phyloP scores from a whole-genome alignment of 305 asterid species.

The Rubia tinctorum region DNA sequence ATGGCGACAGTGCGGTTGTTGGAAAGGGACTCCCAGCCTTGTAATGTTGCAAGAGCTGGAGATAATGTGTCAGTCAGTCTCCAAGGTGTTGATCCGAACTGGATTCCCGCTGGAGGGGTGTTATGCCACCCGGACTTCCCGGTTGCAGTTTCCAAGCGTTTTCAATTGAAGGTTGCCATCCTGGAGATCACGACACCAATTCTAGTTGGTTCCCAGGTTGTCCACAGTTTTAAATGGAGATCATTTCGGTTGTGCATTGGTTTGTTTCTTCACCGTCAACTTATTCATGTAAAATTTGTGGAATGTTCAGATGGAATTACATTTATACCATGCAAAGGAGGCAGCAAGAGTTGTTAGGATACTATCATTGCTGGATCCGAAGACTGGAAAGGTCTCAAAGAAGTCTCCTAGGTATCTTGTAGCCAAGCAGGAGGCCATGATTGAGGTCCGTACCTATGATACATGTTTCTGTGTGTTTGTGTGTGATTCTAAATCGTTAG shows the following conservation, averaged over 20 bases:
- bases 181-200: constrained; percentile 68
- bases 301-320: constrained; percentile 74
- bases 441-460: constrained; percentile 55
- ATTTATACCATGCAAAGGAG: constrained; percentile 81
- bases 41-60: constrained; percentile 83
- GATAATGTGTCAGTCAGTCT: constrained; percentile 76
- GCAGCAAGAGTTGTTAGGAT: constrained; percentile 73
- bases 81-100: constrained; percentile 72
- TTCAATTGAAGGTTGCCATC: constrained; percentile 79
- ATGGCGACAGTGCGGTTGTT: constrained; percentile 63
- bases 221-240: no score
- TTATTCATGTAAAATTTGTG: not conserved
- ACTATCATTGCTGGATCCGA: constrained; percentile 72
- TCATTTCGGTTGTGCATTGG: not conserved
- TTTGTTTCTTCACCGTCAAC: not conserved
- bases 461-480: not conserved
- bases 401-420: constrained; percentile 81
- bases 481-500: not conserved
- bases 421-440: constrained; percentile 78
- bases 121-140: constrained; percentile 94
- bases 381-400: constrained; percentile 74
- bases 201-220: constrained; percentile 90
- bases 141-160: constrained; percentile 60
- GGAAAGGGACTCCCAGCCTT: constrained; percentile 63
- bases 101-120: constrained; percentile 71